These are phyloP conservation scores for Penicillium coffeae DNA, from an alignment of 495 filamentous ascomycete genomes.

Conservation along the genomic window DNA sequence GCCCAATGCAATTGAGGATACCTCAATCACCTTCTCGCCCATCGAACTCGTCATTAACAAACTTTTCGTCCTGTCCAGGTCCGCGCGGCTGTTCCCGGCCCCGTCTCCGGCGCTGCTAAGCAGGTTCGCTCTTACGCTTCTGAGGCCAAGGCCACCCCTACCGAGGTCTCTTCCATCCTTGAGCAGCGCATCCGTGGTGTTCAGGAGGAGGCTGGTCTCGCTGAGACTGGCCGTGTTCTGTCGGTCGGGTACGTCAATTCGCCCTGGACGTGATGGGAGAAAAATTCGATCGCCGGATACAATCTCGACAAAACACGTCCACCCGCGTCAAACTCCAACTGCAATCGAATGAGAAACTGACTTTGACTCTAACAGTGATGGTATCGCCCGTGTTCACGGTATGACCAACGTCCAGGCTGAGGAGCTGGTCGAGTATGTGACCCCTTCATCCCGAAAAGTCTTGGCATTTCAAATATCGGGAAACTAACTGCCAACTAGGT, in stretches of 20 bases:
- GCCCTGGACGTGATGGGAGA: slow-evolving; percentile 16
- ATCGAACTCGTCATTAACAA: slow-evolving; percentile 35
- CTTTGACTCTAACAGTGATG: slow-evolving; percentile 66
- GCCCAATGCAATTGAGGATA: slow-evolving; percentile 22
- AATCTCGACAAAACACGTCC: slow-evolving; percentile 23
- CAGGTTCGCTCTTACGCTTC: slow-evolving; percentile 86
- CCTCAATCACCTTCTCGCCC: slow-evolving; percentile 29
- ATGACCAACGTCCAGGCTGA: slow-evolving; percentile 99
- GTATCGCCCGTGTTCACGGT: slow-evolving; percentile 99
- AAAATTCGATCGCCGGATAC: slow-evolving; percentile 35
- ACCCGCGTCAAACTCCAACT: slow-evolving; percentile 12
- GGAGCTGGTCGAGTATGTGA: slow-evolving; percentile 97
- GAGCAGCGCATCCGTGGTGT: slow-evolving; percentile 98
- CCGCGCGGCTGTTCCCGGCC: slow-evolving; percentile 79
- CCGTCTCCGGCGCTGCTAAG: slow-evolving; percentile 65
- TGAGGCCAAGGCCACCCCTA: slow-evolving; percentile 92
- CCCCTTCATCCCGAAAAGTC: slow-evolving; percentile 12
- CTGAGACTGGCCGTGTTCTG: slow-evolving; percentile 97
- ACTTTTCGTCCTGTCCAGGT: slow-evolving; percentile 56
- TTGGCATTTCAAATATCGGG: slow-evolving; percentile 16
- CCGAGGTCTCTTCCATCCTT: slow-evolving; percentile 98
- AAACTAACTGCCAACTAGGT: slow-evolving; percentile 60
- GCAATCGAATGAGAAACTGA: slow-evolving; percentile 16
- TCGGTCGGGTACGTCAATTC: slow-evolving; percentile 87
- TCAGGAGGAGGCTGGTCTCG: slow-evolving; percentile 90